These are phyloP conservation scores for Marasmius oreades DNA, from an alignment of 1,284 basidiomycete genomes.

Conservation along the genomic window DNA sequence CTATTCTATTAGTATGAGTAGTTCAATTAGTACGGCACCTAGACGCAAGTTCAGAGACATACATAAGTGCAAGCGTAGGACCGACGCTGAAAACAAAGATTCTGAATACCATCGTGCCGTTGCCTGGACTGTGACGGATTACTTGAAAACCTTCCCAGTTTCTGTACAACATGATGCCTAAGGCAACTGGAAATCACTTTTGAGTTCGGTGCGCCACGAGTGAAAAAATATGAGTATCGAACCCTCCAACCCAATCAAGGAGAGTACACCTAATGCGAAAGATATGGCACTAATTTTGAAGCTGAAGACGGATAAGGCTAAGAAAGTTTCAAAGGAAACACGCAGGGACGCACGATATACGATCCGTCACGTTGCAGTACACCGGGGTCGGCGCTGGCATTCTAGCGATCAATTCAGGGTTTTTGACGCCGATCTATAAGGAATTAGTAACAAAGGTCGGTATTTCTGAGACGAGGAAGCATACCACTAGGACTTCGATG, in stretches of 20 bases:
- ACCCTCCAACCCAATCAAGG: not conserved
- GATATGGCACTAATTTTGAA: not conserved
- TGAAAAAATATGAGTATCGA: not conserved
- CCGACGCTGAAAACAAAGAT: not conserved
- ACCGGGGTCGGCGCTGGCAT: not conserved
- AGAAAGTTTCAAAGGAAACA: not conserved
- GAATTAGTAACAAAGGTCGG: not conserved
- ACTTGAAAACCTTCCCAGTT: not conserved
- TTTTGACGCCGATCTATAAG: not conserved
- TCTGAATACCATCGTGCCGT: not conserved
- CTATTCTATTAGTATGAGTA: too few species aligned
- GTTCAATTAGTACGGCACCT: too few species aligned
- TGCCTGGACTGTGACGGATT: not conserved
- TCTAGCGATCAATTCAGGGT: not conserved
- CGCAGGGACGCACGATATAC: not conserved
- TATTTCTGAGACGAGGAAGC: not conserved
- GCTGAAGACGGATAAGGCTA: not conserved
- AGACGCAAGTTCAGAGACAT: not conserved
- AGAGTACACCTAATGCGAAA: not conserved
- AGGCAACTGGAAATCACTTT: not conserved
- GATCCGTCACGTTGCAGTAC: not conserved
- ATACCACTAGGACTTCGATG: not conserved
- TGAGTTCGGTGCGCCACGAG: not conserved
- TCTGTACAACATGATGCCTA: not conserved
- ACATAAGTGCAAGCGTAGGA: not conserved